A percentile compares a stretch with the other conserved stretches of the same genome.
These are phyloP conservation scores for Gossypium australe DNA, from an alignment of 345 rosid species.

Conservation along the genomic window DNA sequence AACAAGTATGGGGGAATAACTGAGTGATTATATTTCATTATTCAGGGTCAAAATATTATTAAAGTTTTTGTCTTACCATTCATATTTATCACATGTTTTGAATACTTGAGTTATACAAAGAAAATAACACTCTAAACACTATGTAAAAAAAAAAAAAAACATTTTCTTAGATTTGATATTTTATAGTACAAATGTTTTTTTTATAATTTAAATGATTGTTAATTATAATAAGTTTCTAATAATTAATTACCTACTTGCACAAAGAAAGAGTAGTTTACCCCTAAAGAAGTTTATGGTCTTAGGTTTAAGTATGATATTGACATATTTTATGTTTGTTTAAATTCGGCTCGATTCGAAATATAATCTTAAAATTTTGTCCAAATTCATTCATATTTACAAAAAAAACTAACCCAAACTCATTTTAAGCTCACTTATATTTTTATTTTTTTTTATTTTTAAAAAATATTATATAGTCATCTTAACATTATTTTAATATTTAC, in stretches of 20 bases:
- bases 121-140: neutral
- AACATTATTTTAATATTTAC: too few species aligned
- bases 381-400: too few species aligned
- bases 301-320: too few species aligned
- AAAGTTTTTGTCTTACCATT: neutral
- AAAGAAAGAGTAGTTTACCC: too few species aligned
- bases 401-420: too few species aligned
- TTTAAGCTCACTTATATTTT: too few species aligned
- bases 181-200: neutral
- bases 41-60: neutral
- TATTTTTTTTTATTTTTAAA: too few species aligned
- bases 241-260: too few species aligned
- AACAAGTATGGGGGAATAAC: neutral
- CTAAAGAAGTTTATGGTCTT: too few species aligned
- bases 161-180: neutral
- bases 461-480: too few species aligned
- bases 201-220: neutral
- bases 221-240: neutral
- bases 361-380: too few species aligned
- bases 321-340: too few species aligned
- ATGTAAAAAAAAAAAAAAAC: neutral
- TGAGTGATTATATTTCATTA: neutral
- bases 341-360: fast-evolving
- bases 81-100: neutral
- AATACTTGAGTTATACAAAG: neutral